phyloP scores from a whole-genome alignment of 2,329 filamentous ascomycete species.

The Talaromyces sp. region DNA sequence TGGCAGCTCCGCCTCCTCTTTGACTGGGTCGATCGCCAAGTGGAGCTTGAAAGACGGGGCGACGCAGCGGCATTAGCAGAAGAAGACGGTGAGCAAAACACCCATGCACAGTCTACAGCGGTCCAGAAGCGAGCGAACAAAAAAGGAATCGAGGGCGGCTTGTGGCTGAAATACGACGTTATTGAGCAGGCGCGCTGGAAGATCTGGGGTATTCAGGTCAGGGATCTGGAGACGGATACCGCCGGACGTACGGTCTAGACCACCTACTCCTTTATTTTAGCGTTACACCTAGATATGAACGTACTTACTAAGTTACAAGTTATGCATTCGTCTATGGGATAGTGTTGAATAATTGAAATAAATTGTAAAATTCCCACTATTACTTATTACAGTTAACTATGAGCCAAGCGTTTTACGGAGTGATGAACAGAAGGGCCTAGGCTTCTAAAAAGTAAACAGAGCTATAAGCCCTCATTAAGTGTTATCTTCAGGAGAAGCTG shows the following conservation, averaged over 20 bases:
- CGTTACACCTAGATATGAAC: not conserved
- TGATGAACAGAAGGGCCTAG: not conserved
- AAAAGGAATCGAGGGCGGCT: slow-evolving; percentile 27
- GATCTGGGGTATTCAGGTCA: slow-evolving; percentile 40
- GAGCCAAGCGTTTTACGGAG: not conserved
- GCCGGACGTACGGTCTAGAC: not conserved
- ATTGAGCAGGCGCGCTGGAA: slow-evolving; percentile 42
- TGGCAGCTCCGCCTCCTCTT: slow-evolving; percentile 63
- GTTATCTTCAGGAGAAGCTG: not conserved
- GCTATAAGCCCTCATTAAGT: not conserved
- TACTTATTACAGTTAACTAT: not conserved
- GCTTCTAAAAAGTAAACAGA: not conserved
- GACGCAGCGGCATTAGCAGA: not conserved
- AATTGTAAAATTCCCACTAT: no score
- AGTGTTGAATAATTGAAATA: no score
- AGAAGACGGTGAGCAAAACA: slow-evolving; percentile 16
- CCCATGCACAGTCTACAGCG: not conserved
- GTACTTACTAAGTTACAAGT: not conserved
- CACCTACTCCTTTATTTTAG: not conserved
- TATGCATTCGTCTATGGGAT: not conserved
- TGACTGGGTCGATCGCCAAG: slow-evolving; percentile 57
- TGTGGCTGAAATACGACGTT: slow-evolving; percentile 40
- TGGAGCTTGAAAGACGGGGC: slow-evolving; percentile 13
- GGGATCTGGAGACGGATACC: slow-evolving; percentile 18
- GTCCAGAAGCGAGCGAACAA: slow-evolving; percentile 26